phyloP scores from a whole-genome alignment of 2,329 filamentous ascomycete genomes.

The Fusarium nurragi region DNA sequence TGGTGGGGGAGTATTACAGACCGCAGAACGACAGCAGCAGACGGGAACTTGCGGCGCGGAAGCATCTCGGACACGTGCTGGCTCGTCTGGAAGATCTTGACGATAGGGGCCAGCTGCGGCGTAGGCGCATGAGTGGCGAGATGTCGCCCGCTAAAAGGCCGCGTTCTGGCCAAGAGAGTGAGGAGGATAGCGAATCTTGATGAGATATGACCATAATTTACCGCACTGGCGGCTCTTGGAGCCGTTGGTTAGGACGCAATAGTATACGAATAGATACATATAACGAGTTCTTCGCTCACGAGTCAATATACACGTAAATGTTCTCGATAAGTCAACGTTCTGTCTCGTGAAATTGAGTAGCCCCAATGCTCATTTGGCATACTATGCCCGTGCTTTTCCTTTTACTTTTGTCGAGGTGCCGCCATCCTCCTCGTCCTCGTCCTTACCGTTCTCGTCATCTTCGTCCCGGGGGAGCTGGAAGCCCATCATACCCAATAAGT shows the following conservation, averaged over 20 bases:
- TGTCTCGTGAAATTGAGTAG: neutral
- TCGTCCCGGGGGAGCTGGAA: constrained; percentile 84
- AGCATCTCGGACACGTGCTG: constrained; percentile 59
- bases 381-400: constrained; percentile 1
- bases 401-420: constrained; percentile 15
- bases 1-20: constrained; percentile 66
- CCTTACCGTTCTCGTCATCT: constrained; percentile 57
- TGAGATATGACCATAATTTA: neutral
- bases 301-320: neutral
- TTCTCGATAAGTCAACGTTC: neutral
- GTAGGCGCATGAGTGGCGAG: constrained; percentile 52
- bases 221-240: neutral
- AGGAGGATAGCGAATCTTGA: constrained; percentile 23
- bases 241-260: neutral
- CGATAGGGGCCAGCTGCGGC: constrained; percentile 43
- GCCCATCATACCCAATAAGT: constrained; percentile 87
- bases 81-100: constrained; percentile 56
- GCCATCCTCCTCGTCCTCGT: constrained; percentile 21
- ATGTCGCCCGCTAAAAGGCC: constrained; percentile 57
- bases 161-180: constrained; percentile 44
- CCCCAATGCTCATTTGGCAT: neutral
- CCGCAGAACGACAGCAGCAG: constrained; percentile 58
- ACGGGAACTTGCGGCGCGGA: constrained; percentile 63
- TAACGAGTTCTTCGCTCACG: constrained; percentile 3
- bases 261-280: constrained; percentile 15